Evolutionary conservation across 257 asterid genomes (phyloP), one percentile per base, ranked within the genome.

Genomic region (Ophiorrhiza pumila): DNA sequence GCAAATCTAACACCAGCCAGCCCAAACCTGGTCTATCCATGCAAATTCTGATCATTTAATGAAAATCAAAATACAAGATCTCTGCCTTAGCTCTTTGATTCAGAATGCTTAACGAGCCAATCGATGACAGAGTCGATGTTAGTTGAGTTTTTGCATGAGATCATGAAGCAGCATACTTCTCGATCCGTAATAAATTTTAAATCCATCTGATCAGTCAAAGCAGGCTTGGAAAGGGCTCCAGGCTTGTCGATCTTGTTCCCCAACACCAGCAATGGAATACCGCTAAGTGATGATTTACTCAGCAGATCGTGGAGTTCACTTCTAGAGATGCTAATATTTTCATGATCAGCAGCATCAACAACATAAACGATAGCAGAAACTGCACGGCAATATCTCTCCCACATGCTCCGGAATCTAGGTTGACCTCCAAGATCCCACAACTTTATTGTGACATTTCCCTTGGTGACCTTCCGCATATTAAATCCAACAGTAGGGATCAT

Each of bases 341-440:
- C 99, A 7, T 78, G 93, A 79, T 94, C 99, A 74, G 96, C 99
- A 79, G 95, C 97, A 86, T 94, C 99, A 69, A 94, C 99, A 57
- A 94, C 97, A 57, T 93, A 94, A 96, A 94, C 98, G 78, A 94
- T 94, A 67, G 97, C 97, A 78, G 98, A 94, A 80, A 94, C 98
- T 53, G 97, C 92, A 64, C 98, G 98, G 70, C 98, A 93, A 73
- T 93, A 94, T 79, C 97, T 80, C 87, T 94, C 98, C 98, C 98
- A 91, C 96, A 91, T 89, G 67, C 96, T 94, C 71, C 97, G 81
- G 76, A 94, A 91, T 85, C 98, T 90, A 65, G 98, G 98, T 83
- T 91, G 98, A 80, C 98, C 98, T 61, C 98, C 98, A 88, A 94
- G 97, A 84, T 94, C 98, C 98, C 98, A 94, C 80, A 94, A 78